Base-by-base conservation (phyloP, 2,329 filamentous ascomycete genomes). In the Aspergillus vadensis region DNA sequence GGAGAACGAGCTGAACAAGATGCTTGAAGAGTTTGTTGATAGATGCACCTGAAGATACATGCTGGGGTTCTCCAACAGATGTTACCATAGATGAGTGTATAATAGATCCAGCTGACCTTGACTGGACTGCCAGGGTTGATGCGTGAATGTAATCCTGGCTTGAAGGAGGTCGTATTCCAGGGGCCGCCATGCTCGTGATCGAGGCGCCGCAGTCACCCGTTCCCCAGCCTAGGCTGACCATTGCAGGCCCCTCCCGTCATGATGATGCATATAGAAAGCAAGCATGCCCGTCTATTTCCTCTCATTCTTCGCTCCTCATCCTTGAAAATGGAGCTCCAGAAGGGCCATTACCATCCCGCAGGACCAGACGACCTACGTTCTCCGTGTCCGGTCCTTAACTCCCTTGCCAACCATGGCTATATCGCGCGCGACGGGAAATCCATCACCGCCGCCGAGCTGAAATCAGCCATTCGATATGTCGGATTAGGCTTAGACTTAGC, bases 1-100 rank as follows among this genome's bases (percentile, higher is more conserved):
- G 73, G 81, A 85, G 61, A 72, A 80, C 48, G 91, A 91, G 82
- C 88, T 92, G 70, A 88, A 91, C 67, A 74, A 76, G 53, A 77
- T 88, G 69, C 69, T 94, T 52, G 85, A 85, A 66, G 84, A 82
- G 38, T 81, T 90, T 60, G 75, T 82, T 12, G 79, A 81, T 49
- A 85, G 52, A 43, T 66, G 58, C 25, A 58, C 50, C 30, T 58
- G 56, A 55, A 14, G 41, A 23, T 47, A 7, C 12, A 21, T 15
- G 17, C n/a, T 19, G 43, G 39, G 25, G 36, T 32, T 19, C 32
- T 23, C 4, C 23, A n/a, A 9, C 2, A n/a, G 39, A 17, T 36
- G 23, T 30, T 32, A 44, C 15, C 17, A 15, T 23, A 10, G 27
- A 55, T 23, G n/a, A 36, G n/a, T 36, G 53, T 36, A 55, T n/a